A percentile compares a stretch with the other conserved stretches of the same genome.
phyloP scores from a whole-genome alignment of 2,329 filamentous ascomycete species.

The Fusarium coffeatum region DNA sequence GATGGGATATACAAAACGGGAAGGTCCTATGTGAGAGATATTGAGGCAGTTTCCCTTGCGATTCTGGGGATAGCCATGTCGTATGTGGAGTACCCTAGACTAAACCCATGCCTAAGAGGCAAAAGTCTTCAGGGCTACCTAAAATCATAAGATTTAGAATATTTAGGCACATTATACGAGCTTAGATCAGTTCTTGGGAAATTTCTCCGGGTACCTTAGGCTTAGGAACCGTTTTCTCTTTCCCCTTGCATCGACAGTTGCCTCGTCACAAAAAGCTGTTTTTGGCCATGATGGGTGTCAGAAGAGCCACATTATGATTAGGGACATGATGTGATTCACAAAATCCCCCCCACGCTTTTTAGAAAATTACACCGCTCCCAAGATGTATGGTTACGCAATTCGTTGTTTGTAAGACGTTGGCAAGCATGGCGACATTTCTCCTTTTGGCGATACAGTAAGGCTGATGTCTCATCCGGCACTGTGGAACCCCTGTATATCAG shows the following conservation, averaged over 20 bases:
- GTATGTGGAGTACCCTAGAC: background rate
- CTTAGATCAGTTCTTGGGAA: background rate
- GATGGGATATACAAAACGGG: background rate
- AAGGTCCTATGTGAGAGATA: conserved; percentile 3
- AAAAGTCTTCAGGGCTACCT: background rate
- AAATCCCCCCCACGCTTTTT: background rate
- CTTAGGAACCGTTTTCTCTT: background rate
- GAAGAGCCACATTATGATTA: background rate
- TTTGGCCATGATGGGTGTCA: background rate
- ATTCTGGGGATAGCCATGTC: background rate
- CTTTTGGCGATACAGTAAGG: background rate
- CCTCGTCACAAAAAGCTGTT: background rate
- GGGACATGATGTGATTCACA: background rate
- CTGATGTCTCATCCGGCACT: background rate
- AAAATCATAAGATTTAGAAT: background rate
- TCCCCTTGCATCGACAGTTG: too few species aligned
- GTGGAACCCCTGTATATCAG: background rate
- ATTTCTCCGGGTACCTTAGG: background rate
- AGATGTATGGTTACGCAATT: background rate
- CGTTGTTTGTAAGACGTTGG: background rate
- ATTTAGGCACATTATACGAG: background rate
- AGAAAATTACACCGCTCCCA: background rate
- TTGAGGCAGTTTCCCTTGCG: conserved; percentile 4
- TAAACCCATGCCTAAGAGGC: background rate
- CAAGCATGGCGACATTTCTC: background rate